These are phyloP conservation scores for Danielia oregonensis DNA, from an alignment of 805 yeast genomes.

Conservation along the genomic window DNA sequence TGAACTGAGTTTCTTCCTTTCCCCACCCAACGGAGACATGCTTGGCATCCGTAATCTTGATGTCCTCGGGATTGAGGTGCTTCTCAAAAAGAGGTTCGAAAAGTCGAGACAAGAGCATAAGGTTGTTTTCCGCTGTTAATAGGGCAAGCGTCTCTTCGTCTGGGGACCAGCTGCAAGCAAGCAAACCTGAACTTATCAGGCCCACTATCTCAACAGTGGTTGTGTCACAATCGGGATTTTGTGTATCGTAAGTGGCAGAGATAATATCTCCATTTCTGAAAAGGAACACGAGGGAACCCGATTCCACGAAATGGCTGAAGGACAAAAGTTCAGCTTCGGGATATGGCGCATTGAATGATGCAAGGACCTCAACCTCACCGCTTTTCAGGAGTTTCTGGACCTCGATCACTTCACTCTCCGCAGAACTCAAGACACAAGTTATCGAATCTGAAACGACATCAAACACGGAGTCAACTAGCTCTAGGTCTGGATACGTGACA, in stretches of 20 bases:
- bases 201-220: conserved; percentile 77
- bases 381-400: conserved; percentile 71
- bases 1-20: conserved; percentile 90
- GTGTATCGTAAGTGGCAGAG: conserved; percentile 58
- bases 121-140: conserved; percentile 56
- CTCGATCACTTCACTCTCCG: conserved; percentile 56
- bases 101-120: conserved; percentile 65
- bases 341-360: conserved; percentile 52
- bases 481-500: conserved; percentile 60
- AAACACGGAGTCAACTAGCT: conserved; percentile 52
- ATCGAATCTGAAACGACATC: conserved; percentile 74
- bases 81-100: conserved; percentile 79
- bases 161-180: conserved; percentile 79
- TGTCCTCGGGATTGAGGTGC: conserved; percentile 55
- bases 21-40: conserved; percentile 99
- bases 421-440: conserved; percentile 56
- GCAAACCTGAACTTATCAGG: conserved; percentile 70
- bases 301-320: conserved; percentile 68
- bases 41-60: conserved; percentile 53
- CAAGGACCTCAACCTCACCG: conserved; percentile 56
- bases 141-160: conserved; percentile 84
- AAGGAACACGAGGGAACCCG: conserved; percentile 61
- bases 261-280: conserved; percentile 74
- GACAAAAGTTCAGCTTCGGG: conserved; percentile 36
- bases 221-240: conserved; percentile 38